Evolutionary conservation across 768 basidiomycete genomes (phyloP).

Genomic region (Suillus brevipes): DNA sequence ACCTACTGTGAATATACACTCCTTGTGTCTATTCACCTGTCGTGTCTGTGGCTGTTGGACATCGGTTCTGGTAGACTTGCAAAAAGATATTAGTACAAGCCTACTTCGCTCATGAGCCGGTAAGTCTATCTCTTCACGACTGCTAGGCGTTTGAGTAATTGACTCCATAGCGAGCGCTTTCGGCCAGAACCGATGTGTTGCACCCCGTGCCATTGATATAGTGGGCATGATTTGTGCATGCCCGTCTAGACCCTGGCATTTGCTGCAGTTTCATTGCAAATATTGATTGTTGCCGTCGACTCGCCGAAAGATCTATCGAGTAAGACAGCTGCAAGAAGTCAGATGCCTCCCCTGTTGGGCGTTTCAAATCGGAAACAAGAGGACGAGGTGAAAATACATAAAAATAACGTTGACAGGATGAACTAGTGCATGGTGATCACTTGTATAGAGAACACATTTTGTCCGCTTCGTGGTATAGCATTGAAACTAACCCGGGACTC

Average conservation of each 20-base stretch:
- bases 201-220: background rate
- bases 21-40: background rate
- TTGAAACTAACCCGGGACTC: too few species aligned
- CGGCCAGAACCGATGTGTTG: background rate
- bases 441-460: too few species aligned
- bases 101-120: background rate
- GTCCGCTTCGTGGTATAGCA: too few species aligned
- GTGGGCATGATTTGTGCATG: background rate
- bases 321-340: too few species aligned
- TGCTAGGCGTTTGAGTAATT: background rate
- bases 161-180: background rate
- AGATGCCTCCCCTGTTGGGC: background rate
- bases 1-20: background rate
- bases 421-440: too few species aligned
- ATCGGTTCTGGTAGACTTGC: background rate
- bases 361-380: background rate
- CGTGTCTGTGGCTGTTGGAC: slow-evolving; percentile 15
- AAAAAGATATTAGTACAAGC: background rate
- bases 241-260: background rate
- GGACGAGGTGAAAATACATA: background rate
- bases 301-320: background rate
- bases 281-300: background rate
- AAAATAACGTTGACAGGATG: too few species aligned
- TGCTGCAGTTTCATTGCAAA: background rate
- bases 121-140: background rate